Conservation (phyloP, 176 grass and related monocot genomes). For the Hsuehochloa calcarea region DNA sequence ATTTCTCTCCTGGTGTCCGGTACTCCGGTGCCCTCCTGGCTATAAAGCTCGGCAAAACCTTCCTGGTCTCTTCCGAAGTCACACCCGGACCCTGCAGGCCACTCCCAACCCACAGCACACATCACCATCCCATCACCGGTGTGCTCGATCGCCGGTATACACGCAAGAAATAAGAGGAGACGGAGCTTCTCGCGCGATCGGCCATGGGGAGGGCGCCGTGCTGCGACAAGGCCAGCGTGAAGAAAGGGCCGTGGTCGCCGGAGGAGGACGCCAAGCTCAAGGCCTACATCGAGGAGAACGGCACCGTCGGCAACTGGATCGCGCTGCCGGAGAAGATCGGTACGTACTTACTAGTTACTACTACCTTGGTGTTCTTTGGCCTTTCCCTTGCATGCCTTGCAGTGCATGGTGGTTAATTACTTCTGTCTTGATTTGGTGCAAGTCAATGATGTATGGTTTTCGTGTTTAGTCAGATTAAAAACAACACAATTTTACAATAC, state of each 20-base stretch:
- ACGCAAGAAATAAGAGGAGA: not conserved
- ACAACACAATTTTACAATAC: constrained; percentile 3
- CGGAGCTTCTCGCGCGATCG: not conserved
- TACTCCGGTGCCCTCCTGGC: not conserved
- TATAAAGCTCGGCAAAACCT: constrained; percentile 69
- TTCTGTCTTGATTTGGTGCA: constrained; percentile 20
- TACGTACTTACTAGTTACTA: constrained; percentile 19
- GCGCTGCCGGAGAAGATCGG: constrained; percentile 97
- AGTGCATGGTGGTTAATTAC: not conserved
- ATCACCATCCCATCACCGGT: not conserved
- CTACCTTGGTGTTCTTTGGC: not conserved
- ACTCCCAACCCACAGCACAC: not conserved
- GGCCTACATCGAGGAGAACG: constrained; percentile 85
- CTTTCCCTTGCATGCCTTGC: not conserved
- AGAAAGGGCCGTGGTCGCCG: constrained; percentile 94
- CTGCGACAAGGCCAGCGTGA: constrained; percentile 97
- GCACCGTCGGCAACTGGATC: constrained; percentile 94
- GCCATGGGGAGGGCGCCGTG: constrained; percentile 91
- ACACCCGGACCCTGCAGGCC: not conserved
- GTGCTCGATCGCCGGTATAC: not conserved
- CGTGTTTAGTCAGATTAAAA: not conserved
- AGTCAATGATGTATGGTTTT: constrained; percentile 1
- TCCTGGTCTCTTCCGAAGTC: constrained; percentile 47
- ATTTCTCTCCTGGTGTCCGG: constrained; percentile 55
- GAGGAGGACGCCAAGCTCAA: constrained; percentile 95